These are phyloP conservation scores for Durusdinium trenchii DNA, from an alignment of 73 alveolate species.

Conservation along the genomic window DNA sequence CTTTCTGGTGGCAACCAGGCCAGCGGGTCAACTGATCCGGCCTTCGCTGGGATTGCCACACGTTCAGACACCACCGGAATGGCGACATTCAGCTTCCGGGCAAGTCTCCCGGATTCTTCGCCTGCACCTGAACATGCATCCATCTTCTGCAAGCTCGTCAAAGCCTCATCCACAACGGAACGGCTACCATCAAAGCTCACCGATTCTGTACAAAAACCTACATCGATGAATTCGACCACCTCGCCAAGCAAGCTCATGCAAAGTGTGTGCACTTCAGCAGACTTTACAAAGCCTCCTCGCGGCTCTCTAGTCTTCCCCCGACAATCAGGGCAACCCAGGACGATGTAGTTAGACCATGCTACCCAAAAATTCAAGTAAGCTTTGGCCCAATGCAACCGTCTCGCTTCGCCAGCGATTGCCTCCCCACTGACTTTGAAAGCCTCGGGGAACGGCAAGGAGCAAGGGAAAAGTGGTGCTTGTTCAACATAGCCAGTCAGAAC, in stretches of 20 bases:
- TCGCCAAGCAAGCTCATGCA: neutral
- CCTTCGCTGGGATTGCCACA: neutral
- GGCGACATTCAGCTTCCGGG: neutral
- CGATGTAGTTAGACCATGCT: neutral
- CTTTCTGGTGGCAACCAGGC: neutral
- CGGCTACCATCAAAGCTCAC: neutral
- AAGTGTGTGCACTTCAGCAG: neutral
- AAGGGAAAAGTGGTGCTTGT: neutral
- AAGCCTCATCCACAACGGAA: neutral
- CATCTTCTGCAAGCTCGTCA: neutral
- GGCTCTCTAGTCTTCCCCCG: neutral
- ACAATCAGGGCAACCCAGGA: conserved; percentile 7
- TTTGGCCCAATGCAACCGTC: neutral
- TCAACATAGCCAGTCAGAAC: neutral
- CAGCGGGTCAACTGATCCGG: neutral
- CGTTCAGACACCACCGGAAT: neutral
- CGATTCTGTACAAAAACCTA: neutral
- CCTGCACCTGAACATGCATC: neutral
- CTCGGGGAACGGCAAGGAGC: neutral
- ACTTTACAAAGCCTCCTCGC: neutral
- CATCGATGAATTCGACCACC: neutral
- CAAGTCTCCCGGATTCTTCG: neutral
- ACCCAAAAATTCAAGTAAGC: neutral
- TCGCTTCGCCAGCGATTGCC: neutral
- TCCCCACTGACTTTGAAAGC: neutral